Conservation (phyloP, 176 grass and related monocot species). For the Stipa capillata region DNA sequence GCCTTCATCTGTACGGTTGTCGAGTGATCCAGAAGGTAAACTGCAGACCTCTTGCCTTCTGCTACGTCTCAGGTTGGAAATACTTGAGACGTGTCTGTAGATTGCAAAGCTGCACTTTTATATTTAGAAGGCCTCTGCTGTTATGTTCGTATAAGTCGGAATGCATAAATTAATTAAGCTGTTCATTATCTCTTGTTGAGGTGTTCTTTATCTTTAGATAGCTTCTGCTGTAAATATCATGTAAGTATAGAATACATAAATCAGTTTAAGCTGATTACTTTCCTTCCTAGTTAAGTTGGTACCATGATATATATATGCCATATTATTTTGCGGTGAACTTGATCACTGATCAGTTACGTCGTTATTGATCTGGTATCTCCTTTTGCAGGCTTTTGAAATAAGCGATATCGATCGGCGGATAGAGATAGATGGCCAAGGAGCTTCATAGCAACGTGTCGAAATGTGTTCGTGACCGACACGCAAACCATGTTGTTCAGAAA, state of each 20-base stretch:
- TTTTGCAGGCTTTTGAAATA: constrained; percentile 43
- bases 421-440: constrained; percentile 42
- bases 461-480: constrained; percentile 36
- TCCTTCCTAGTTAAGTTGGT: not conserved
- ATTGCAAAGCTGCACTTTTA: not conserved
- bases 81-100: not conserved
- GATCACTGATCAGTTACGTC: not conserved
- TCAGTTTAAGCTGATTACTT: not conserved
- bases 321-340: not conserved
- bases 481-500: constrained; percentile 46
- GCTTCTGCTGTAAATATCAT: not conserved
- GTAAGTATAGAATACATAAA: not conserved
- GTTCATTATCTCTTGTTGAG: not conserved
- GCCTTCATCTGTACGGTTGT: constrained; percentile 31
- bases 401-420: constrained; percentile 27
- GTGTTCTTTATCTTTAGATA: not conserved
- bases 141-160: not conserved
- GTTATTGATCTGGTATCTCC: not conserved
- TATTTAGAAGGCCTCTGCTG: not conserved
- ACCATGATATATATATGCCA: not conserved
- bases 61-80: not conserved
- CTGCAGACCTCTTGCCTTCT: not conserved
- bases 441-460: constrained; percentile 27
- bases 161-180: not conserved
- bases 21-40: constrained; percentile 55